phyloP scores from a whole-genome alignment of 371 early-diverging fungal genomes.

The Nematocida ausubeli region DNA sequence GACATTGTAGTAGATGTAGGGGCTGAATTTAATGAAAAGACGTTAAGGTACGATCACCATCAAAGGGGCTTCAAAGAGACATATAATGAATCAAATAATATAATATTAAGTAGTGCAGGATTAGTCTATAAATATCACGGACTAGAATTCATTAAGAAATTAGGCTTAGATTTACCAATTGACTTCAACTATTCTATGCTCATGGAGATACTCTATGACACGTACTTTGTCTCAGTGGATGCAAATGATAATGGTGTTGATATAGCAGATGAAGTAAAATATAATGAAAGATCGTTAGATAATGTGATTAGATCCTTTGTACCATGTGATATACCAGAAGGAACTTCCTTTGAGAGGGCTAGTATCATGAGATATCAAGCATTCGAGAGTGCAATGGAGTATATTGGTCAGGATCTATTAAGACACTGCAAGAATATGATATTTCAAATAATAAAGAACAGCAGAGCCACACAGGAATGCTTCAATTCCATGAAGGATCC shows the following conservation, averaged over 20 bases:
- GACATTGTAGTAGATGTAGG: constrained; percentile 94
- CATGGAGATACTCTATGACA: constrained; percentile 72
- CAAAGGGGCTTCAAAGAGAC: constrained; percentile 85
- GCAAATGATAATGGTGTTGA: constrained; percentile 67
- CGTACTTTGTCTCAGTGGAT: constrained; percentile 65
- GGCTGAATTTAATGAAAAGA: constrained; percentile 77
- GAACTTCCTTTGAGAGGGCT: neutral
- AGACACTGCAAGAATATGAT: constrained; percentile 31
- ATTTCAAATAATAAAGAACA: constrained; percentile 21
- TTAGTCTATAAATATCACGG: constrained; percentile 74
- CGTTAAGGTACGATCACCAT: constrained; percentile 84
- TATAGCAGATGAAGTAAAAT: constrained; percentile 27
- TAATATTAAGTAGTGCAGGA: constrained; percentile 83
- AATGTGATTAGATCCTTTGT: constrained; percentile 36
- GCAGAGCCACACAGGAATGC: neutral
- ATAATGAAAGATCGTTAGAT: constrained; percentile 56
- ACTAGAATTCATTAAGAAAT: constrained; percentile 71
- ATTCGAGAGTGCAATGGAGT: constrained; percentile 55
- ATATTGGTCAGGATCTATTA: neutral
- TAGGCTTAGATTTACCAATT: constrained; percentile 75
- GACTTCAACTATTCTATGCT: constrained; percentile 68
- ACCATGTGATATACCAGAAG: neutral
- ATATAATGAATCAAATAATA: constrained; percentile 73
- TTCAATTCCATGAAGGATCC: constrained; percentile 3
- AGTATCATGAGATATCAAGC: constrained; percentile 19